Base-by-base conservation (phyloP, 108 stramenopile species). In the Cylindrotheca fusiformis region DNA sequence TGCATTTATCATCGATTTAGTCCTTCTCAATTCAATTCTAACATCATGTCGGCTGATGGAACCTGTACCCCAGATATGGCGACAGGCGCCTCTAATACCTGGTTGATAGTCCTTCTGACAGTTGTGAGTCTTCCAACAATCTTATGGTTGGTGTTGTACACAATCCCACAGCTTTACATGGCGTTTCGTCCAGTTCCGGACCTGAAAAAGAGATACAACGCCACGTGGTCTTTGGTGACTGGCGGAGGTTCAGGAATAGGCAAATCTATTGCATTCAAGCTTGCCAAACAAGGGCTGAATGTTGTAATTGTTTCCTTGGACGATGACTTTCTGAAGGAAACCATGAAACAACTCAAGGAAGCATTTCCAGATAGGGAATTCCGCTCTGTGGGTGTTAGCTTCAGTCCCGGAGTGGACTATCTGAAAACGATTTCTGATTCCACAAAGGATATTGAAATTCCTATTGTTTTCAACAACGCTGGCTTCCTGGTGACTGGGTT, bases 401-500 rank as follows among this genome's bases (percentile, higher is more conserved):
- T 99, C 48, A 68, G 89, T 29, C 96, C 96, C 4, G 93, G 91
- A 25, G 80, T 82, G 30, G 84, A 96, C 51, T 98, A 98, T 78
- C 73, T 98, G 69, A 61, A 79, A 23, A 52, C 75, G 33, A 98
- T 98, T 58, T 63, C 70, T 12, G 77, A 82, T 23, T 94, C 77
- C 5, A 98, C 96, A 41, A 79, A 90, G 49, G 97, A 97, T 65
- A 88, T 97, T 36, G 74, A 80, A 54, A 76, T 97, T 19, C 88
- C 83, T 28, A 78, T 94, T 46, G 63, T 99, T 14, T 99, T 99
- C 77, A 97, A 96, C 83, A 99, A 99, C 77, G 99, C 99, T 41
- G 99, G 99, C 14, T 99, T 96, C 78, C 93, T 99, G 52, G 95
- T 97, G 8, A 99, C 98, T 0, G 99, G 99, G 14, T 99, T 99